These are phyloP conservation scores for Copromyces sp. DNA, from an alignment of 495 filamentous ascomycete species.

Conservation along the genomic window DNA sequence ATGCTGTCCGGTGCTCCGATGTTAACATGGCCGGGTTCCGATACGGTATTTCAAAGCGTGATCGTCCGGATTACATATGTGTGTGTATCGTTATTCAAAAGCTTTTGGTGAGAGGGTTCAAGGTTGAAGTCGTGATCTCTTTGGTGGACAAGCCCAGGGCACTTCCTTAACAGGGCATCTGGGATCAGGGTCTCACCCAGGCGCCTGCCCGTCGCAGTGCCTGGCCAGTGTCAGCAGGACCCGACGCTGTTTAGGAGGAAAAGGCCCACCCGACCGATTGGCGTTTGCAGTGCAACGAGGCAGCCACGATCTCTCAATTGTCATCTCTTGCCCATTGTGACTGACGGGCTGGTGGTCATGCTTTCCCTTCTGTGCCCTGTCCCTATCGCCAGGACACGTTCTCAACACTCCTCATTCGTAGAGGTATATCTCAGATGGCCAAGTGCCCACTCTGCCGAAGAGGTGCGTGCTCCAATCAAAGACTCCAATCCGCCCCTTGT, in stretches of 20 bases:
- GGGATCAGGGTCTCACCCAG: neutral
- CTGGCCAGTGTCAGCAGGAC: neutral
- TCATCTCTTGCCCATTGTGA: no score
- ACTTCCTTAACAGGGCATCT: neutral
- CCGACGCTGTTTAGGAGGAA: neutral
- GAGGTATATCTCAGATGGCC: neutral
- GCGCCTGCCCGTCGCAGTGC: neutral
- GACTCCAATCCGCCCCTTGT: neutral
- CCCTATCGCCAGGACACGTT: neutral
- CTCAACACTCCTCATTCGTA: neutral
- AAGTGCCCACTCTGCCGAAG: neutral
- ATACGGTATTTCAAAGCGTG: neutral
- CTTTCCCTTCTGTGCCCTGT: neutral
- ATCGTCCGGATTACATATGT: neutral
- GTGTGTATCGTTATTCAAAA: neutral
- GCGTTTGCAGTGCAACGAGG: neutral
- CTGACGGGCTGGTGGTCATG: neutral
- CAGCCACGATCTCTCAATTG: neutral
- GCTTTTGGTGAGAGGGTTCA: neutral
- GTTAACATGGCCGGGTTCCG: neutral
- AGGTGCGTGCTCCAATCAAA: neutral
- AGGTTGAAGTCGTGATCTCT: neutral
- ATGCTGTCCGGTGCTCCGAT: neutral
- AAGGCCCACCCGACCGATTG: neutral
- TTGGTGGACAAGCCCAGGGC: neutral